phyloP scores from a whole-genome alignment of 163 green algal species.

The Chlorella variabilis region DNA sequence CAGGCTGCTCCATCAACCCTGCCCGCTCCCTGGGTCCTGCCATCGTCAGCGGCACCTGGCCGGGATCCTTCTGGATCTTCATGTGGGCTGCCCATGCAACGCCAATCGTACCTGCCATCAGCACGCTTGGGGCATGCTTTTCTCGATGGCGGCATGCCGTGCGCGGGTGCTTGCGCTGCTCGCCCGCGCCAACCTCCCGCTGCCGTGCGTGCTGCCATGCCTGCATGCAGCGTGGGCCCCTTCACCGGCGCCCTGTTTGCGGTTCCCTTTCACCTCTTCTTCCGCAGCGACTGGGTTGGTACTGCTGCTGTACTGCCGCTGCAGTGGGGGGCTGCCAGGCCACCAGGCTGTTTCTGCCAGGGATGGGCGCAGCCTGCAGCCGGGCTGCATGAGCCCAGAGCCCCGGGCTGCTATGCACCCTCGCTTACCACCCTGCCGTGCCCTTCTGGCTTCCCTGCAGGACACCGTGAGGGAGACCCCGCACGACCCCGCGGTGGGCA shows the following conservation, averaged over 20 bases:
- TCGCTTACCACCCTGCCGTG: too few relatives aligned
- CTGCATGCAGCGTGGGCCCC: constrained; percentile 32
- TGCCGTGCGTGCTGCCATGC: too few relatives aligned
- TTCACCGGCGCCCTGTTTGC: constrained; percentile 34
- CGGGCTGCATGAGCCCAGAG: too few relatives aligned
- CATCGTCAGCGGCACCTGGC: constrained; percentile 48
- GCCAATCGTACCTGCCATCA: neutral
- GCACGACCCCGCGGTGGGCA: neutral
- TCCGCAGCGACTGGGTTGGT: constrained; percentile 20
- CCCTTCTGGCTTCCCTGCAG: neutral
- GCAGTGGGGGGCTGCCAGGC: too few relatives aligned
- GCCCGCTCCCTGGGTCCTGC: constrained; percentile 51
- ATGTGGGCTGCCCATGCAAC: constrained; percentile 20
- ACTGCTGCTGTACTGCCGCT: neutral
- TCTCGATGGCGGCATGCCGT: too few relatives aligned
- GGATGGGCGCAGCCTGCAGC: too few relatives aligned
- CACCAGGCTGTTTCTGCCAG: too few relatives aligned
- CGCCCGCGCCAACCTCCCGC: too few relatives aligned
- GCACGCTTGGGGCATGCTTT: too few relatives aligned
- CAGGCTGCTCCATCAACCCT: constrained; percentile 30
- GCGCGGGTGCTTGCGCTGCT: too few relatives aligned
- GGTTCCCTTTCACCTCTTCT: constrained; percentile 47
- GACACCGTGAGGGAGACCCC: constrained; percentile 13
- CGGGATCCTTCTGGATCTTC: constrained; percentile 45
- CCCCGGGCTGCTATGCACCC: too few relatives aligned